Conservation (phyloP, 1,284 basidiomycete genomes). For the Heterobasidion irregulare region DNA sequence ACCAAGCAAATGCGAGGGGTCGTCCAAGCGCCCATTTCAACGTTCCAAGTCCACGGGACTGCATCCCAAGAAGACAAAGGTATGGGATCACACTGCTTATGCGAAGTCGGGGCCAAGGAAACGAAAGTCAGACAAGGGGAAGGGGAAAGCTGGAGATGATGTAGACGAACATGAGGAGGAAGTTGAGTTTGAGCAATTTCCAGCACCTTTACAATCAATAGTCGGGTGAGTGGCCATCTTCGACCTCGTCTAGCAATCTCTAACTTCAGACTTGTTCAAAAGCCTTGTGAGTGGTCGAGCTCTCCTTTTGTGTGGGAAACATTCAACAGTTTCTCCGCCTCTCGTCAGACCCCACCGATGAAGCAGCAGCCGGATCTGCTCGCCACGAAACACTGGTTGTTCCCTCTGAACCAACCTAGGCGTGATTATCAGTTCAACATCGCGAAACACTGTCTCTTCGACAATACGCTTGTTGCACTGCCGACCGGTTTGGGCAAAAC, state of each 20-base stretch:
- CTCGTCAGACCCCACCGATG: slow-evolving; percentile 62
- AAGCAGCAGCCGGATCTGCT: slow-evolving; percentile 69
- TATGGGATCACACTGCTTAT: slow-evolving; percentile 83
- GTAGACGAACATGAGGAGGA: slow-evolving; percentile 39
- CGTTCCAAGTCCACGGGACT: slow-evolving; percentile 33
- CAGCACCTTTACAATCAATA: slow-evolving; percentile 39
- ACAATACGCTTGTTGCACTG: slow-evolving; percentile 91
- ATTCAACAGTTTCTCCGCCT: neutral
- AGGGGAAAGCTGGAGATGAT: slow-evolving; percentile 32
- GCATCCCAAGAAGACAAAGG: slow-evolving; percentile 59
- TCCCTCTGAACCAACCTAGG: slow-evolving; percentile 83
- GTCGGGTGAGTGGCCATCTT: slow-evolving; percentile 23
- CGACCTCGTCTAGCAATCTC: neutral
- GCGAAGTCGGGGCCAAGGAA: slow-evolving; percentile 67
- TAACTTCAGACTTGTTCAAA: neutral
- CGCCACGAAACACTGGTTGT: slow-evolving; percentile 86
- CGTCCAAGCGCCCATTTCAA: slow-evolving; percentile 25
- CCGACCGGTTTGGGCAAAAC: slow-evolving; percentile 98
- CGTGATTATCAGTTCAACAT: slow-evolving; percentile 97
- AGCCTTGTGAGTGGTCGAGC: neutral
- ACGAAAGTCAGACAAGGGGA: slow-evolving; percentile 36
- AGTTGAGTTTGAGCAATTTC: slow-evolving; percentile 78
- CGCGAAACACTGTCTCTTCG: slow-evolving; percentile 78
- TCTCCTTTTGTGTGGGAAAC: neutral
- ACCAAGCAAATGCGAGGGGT: slow-evolving; percentile 8